Evolutionary conservation across 1,284 basidiomycete genomes (phyloP), one percentile per base, ranked within the genome.

Genomic region (Apiotrichum mycotoxinovorans): DNA sequence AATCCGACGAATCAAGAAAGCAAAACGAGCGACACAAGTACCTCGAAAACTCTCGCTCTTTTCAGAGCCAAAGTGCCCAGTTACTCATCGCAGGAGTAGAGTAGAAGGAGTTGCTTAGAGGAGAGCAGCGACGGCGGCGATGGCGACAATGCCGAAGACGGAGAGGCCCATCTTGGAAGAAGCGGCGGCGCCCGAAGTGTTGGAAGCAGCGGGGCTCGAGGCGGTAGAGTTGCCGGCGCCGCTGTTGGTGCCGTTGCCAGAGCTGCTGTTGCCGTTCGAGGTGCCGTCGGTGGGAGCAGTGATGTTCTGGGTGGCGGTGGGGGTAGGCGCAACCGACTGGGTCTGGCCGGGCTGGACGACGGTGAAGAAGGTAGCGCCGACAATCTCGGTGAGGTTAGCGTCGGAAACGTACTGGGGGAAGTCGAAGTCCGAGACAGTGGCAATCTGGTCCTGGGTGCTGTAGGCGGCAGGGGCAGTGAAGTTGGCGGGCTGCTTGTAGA

Each of bases 261-360:
- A 76, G 11, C 73, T 60, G 42, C 83, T 79, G 12, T 69, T 33
- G 58, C 76, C 42, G 47, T 48, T 47, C 4, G 51, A 18, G 45
- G 51, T 14, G 40, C 40, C 33, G 46, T 34, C 22, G 23, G 46
- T 35, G 33, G 12, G 20, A 27, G 37, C 22, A 18, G 37, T 17
- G 27, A 44, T 41, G 17, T 47, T 50, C 12, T 43, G 42, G n/a
- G 42, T 22, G 52, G 52, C 44, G 25, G 58, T 41, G 30, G 22
- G 1, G 50, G 53, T 59, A 20, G 30, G 11, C 18, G 45, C 26
- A 33, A 84, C 70, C 43, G 82, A 78, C 46, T 70, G 77, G 34
- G 83, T 85, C 17, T 82, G 79, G 3, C 80, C 80, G 43, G 87
- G 87, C 67, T 84, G 82, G 27, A 88, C 83, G 63, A 90, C 88